Base-by-base conservation (phyloP, 108 stramenopile species). In the Cylindrotheca fusiformis region DNA sequence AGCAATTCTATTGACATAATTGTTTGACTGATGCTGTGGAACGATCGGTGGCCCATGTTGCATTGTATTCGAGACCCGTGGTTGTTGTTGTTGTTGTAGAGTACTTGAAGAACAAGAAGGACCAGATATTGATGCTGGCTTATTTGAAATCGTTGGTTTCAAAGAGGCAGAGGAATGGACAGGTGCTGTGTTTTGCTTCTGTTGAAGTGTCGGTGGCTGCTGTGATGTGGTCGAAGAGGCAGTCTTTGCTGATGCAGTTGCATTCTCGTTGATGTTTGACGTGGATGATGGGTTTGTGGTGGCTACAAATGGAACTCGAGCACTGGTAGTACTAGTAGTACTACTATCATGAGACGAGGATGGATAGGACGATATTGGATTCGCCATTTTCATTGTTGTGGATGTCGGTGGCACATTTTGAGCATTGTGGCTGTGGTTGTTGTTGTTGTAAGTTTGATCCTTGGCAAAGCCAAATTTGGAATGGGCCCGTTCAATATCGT, bases 401-500 rank as follows among this genome's bases (percentile, higher is more conserved):
- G 20, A 4, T n/a, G 50, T 51, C 21, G 18, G 26, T 17, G 18
- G 17, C 29, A 31, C 18, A 32, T 2, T 56, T n/a, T 56, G 26
- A 52, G 52, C 14, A 18, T 29, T 26, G 24, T 1, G 29, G 20
- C 27, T 56, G n/a, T 17, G 26, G 26, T 12, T 1, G n/a, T 17
- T 18, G 14, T 1, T 32, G 18, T 2, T 21, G 29, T 14, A 1
- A 19, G n/a, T 14, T 1, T 2, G 51, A 24, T 2, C 22, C 5
- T 21, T 21, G 1, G 22, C 10, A 28, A 63, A 63, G 19, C 63
- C 63, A 46, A 63, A 90, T 48, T 83, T 77, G 45, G 71, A 64
- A 20, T 90, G 82, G 28, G 78, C 76, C 14, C 83, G 72, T n/a
- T 90, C 79, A 45, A 85, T 78, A 46, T 88, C 86, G 51, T 80